Percentiles rank a stretch among this genome's conserved stretches.
These are phyloP conservation scores for Baeospora myosura DNA, from an alignment of 1,284 basidiomycete species.

Conservation along the genomic window DNA sequence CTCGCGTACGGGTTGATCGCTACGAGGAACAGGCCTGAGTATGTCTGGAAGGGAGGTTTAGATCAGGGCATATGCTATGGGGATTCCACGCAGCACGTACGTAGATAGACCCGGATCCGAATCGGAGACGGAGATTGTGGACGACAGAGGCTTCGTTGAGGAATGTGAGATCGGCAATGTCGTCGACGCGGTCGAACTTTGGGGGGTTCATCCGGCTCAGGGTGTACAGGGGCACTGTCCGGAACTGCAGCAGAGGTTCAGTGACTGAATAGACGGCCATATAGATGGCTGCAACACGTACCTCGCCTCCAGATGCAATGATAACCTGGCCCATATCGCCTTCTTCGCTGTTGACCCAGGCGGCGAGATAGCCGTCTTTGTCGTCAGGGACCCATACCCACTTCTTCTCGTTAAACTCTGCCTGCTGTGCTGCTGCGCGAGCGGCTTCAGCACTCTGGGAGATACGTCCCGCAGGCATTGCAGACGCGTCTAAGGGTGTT, in stretches of 20 bases:
- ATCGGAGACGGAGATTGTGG: slow-evolving; percentile 89
- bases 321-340: slow-evolving; percentile 74
- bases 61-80: background rate
- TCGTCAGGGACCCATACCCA: slow-evolving; percentile 95
- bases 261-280: background rate
- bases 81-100: slow-evolving; percentile 43
- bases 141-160: slow-evolving; percentile 98
- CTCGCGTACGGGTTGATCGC: slow-evolving; percentile 97
- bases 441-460: slow-evolving; percentile 68
- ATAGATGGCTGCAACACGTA: slow-evolving; percentile 24
- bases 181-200: slow-evolving; percentile 95
- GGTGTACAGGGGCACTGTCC: slow-evolving; percentile 68
- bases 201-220: slow-evolving; percentile 97
- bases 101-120: slow-evolving; percentile 91
- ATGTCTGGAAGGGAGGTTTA: slow-evolving; percentile 54
- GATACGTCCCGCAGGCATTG: slow-evolving; percentile 45
- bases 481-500: background rate
- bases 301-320: slow-evolving; percentile 75
- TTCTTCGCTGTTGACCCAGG: slow-evolving; percentile 83
- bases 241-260: slow-evolving; percentile 40
- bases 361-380: slow-evolving; percentile 83
- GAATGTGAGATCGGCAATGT: slow-evolving; percentile 97
- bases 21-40: slow-evolving; percentile 94
- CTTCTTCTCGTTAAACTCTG: slow-evolving; percentile 95
- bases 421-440: slow-evolving; percentile 78